Percentiles rank a stretch among this genome's conserved stretches.
Conservation (phyloP, 164 flowering plant genomes). For the Paratinospora sagittata region DNA sequence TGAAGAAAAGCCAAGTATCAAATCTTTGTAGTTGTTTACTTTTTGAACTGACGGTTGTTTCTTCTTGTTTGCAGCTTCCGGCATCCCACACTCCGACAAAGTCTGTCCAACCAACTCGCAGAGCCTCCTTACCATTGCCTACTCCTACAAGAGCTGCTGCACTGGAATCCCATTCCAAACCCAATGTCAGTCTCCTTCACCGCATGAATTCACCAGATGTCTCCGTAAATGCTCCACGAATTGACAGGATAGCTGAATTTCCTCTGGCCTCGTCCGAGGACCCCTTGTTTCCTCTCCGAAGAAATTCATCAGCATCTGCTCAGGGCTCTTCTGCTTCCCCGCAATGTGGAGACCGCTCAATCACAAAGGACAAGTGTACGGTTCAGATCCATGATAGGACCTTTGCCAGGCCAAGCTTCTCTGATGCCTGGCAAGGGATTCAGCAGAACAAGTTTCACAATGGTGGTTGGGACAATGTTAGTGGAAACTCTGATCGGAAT, state of each 20-base stretch:
- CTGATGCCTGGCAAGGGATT: constrained; percentile 38
- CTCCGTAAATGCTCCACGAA: constrained; percentile 80
- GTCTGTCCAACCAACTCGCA: constrained; percentile 32
- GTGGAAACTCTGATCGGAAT: constrained; percentile 54
- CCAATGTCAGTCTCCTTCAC: constrained; percentile 36
- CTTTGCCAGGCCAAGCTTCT: constrained; percentile 25
- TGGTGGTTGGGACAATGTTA: constrained; percentile 36
- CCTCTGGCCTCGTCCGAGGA: constrained; percentile 70
- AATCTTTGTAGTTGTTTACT: not conserved
- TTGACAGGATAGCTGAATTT: constrained; percentile 85
- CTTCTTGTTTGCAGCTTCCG: constrained; percentile 44
- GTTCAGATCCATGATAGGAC: constrained; percentile 39
- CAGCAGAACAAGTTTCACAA: constrained; percentile 22
- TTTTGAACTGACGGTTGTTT: not conserved
- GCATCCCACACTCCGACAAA: constrained; percentile 38
- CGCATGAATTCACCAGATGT: constrained; percentile 69
- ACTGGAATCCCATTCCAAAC: constrained; percentile 31
- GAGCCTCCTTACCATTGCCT: constrained; percentile 74
- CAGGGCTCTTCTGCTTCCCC: constrained; percentile 53
- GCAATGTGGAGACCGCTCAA: constrained; percentile 40
- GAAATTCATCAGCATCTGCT: constrained; percentile 39
- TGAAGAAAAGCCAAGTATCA: not conserved
- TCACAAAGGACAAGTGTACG: constrained; percentile 75
- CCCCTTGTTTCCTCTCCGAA: constrained; percentile 34
- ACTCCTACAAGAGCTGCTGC: constrained; percentile 32